Base-by-base conservation (phyloP, 2,329 filamentous ascomycete species). In the Beauveria sp. region DNA sequence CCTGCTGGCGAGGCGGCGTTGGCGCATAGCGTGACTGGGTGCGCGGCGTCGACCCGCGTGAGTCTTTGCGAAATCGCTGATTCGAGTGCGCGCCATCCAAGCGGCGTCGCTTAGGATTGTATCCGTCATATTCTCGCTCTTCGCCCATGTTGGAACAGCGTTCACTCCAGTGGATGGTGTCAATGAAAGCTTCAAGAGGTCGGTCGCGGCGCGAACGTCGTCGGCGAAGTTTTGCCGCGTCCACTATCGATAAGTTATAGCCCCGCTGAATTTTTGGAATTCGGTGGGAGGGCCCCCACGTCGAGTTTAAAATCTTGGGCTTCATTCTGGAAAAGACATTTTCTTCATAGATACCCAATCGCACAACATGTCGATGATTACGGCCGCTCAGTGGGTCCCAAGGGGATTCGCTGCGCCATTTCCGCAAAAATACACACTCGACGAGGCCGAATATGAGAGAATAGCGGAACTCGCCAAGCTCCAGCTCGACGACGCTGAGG, bases 401-500 rank as follows among this genome's bases (percentile, higher is more conserved):
- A 84, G 89, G 63, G 89, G 89, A 57, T 89, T 89, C 69, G 87
- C 89, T 60, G 88, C 89, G 52, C 86, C 87, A 54, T 91, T 91
- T 67, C 89, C 89, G 18, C 81, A 82, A 46, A 90, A 89, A 73
- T 90, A 90, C 72, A 84, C 87, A 62, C 85, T 92, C 62, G 85
- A 91, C 73, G 89, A 92, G 72, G 81, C 82, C 65, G 89, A 92
- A 73, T 90, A 89, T 69, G 82, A 86, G 70, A 84, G 89, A 69
- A 92, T 92, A 77, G 87, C 88, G 18, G 81, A 83, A 70, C 79
- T 92, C 65, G 89, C 89, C 34, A 86, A 88, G 73, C 78, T 91
- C 64, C 89, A 96, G 76, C 83, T 97, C 38, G 91, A 97, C 70
- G 95, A 98, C 75, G 95, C 95, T 28, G 88, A 93, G 70, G 90